Evolutionary conservation across 495 filamentous ascomycete species (phyloP), one percentile per base, ranked within the genome.

Genomic region (Podospora pseudoanserina): DNA sequence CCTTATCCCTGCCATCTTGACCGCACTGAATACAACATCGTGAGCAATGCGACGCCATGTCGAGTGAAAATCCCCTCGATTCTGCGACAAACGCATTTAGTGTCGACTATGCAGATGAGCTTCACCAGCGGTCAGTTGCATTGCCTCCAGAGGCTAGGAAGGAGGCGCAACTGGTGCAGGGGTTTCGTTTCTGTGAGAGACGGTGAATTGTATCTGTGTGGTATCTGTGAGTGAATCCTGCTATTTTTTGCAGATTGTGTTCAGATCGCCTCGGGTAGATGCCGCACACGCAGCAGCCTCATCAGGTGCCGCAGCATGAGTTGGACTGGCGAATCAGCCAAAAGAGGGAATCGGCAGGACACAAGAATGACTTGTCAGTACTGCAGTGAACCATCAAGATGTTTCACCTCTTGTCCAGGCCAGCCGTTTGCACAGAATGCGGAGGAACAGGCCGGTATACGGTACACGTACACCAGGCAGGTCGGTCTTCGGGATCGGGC

Each of bases 1-100:
- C 76, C 75, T 66, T 73, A 71, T 71, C 75, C 75, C 69, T 76
- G 77, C 68, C 67, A 59, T 15, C 63, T 61, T 15, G 32, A 23
- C 64, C 63, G 34, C 68, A 72, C 72, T 70, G 60, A 62, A 65
- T 61, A 55, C 68, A 66, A 54, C 56, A 20, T 55, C 18, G 68
- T 62, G 70, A 62, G 28, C 30, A 64, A 66, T 65, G 70, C 66
- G 53, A 72, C 70, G 49, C 27, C n/a, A 58, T 19, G 39, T 32
- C 53, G 64, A 66, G 18, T 39, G 63, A 61, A 58, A 64, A 68
- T 63, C 55, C 67, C 54, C 53, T 59, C 44, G n/a, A 23, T 55
- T 28, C 55, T 28, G 59, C 23, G 16, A 30, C 59, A 61, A 27
- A 61, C 23, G 28, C 16, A 61, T 32, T 28, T 61, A 27, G 20